These are phyloP conservation scores for Saccharomycopsis sp. DNA, from an alignment of 805 yeast genomes.

Conservation along the genomic window DNA sequence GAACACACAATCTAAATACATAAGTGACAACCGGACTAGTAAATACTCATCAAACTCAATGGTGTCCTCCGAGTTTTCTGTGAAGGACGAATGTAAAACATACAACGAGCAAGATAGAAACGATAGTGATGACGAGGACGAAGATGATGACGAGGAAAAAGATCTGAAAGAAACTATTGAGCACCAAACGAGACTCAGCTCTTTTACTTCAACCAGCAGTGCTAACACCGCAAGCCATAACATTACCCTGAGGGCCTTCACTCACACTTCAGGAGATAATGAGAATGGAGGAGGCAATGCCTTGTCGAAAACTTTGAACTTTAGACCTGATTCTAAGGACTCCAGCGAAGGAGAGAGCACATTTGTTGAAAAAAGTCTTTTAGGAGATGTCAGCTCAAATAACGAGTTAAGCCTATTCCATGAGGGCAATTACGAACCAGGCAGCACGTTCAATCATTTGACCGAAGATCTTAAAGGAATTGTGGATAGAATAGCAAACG, in stretches of 20 bases:
- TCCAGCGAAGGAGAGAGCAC: constrained; percentile 3
- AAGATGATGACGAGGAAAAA: background rate
- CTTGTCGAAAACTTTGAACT: background rate
- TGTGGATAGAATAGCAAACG: constrained; percentile 17
- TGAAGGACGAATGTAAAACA: background rate
- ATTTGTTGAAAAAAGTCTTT: background rate
- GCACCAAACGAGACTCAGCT: background rate
- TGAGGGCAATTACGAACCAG: constrained; percentile 1
- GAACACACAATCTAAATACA: background rate
- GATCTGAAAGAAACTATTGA: background rate
- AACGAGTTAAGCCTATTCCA: background rate
- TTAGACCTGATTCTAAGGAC: background rate
- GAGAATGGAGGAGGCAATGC: background rate
- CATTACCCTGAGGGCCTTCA: background rate
- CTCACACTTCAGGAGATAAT: background rate
- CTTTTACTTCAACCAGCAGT: background rate
- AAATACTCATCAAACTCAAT: background rate
- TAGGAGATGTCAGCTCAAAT: background rate
- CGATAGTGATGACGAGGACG: background rate
- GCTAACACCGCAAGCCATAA: background rate
- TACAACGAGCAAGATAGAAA: background rate
- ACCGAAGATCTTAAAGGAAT: constrained; percentile 15
- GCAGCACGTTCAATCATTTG: constrained; percentile 18
- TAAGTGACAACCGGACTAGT: background rate
- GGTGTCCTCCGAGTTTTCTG: background rate